Evolutionary conservation across 495 filamentous ascomycete species (phyloP).

Genomic region (Evernia prunastri): DNA sequence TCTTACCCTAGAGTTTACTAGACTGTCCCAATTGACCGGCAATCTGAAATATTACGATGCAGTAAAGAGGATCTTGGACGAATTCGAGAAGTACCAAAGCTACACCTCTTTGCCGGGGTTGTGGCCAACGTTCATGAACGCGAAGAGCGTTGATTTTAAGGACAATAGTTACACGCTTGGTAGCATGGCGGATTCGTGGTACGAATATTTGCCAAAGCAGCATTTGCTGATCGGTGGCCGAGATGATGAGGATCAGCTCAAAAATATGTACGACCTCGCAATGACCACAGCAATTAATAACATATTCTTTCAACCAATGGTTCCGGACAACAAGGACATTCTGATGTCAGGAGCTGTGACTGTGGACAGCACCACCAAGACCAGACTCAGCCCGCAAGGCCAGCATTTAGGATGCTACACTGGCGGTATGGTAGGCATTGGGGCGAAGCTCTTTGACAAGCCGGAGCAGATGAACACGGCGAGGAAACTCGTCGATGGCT

Average conservation of each 20-base stretch:
- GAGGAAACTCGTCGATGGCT: slow-evolving; percentile 50
- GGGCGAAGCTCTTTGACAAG: slow-evolving; percentile 52
- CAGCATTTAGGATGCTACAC: slow-evolving; percentile 59
- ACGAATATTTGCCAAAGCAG: slow-evolving; percentile 94
- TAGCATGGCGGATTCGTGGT: slow-evolving; percentile 83
- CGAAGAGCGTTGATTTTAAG: slow-evolving; percentile 41
- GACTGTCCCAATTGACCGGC: slow-evolving; percentile 80
- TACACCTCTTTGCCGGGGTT: slow-evolving; percentile 68
- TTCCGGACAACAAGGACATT: slow-evolving; percentile 64
- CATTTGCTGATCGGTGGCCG: slow-evolving; percentile 70
- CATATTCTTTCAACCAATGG: slow-evolving; percentile 77
- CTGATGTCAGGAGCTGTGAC: slow-evolving; percentile 61
- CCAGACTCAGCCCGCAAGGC: slow-evolving; percentile 21
- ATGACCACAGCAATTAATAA: slow-evolving; percentile 65
- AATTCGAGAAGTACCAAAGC: slow-evolving; percentile 66
- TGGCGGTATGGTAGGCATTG: slow-evolving; percentile 56
- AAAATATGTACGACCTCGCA: slow-evolving; percentile 67
- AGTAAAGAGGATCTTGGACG: slow-evolving; percentile 76
- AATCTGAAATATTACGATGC: slow-evolving; percentile 90
- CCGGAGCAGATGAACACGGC: slow-evolving; percentile 50
- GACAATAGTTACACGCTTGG: slow-evolving; percentile 66
- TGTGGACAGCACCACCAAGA: slow-evolving; percentile 20
- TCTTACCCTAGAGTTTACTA: slow-evolving; percentile 85
- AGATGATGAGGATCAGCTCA: slow-evolving; percentile 69
- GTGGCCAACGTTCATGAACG: slow-evolving; percentile 76